Base-by-base conservation (phyloP, 768 basidiomycete genomes). In the Arthromyces matolae region DNA sequence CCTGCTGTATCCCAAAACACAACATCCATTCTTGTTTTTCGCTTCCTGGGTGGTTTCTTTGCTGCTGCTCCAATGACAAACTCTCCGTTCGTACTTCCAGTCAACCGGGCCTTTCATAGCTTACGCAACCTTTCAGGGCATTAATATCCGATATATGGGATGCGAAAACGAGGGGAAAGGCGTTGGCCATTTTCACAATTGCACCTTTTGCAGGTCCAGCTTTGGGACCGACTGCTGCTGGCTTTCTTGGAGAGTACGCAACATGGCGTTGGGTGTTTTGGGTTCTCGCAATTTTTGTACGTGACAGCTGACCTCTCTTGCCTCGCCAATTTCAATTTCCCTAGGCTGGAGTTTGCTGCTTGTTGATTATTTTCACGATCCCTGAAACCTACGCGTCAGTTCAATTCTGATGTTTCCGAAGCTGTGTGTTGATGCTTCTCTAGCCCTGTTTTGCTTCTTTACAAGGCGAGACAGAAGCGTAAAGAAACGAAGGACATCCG, bases 231-330 rank as follows among this genome's bases (percentile, higher is more conserved):
- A 71, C 79, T 20, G 70, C 78, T 9, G 78, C 69, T 31, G 77
- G 76, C 3, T 77, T 71, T 50, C 64, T 79, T 16, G 64, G 62
- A 22, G 55, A 70, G 55, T 67, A 67, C 27, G 64, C 74, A 0
- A 75, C 75, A 2, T 89, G 84, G 81, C 70, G 81, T 29, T 85
- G 80, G 80, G 58, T 83, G 8, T 89, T 83, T 61, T 85, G 82
- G 81, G 67, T 83, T 40, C 64, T 80, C 45, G 65, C 81, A 18
- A 70, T 77, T 25, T 79, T 84, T 54, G 79, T 78, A 53, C 58
- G 77, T 64, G n/a, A 28, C 34, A 35, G 16, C 19, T 8, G 8
- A 20, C 28, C 48, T 23, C 32, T 12, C 16, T 20, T 33, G 43
- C 5, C 24, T 37, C n/a, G 24, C 9, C 14, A 1, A 23, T 9